phyloP scores from a whole-genome alignment of 768 basidiomycete genomes.

The Suillus fuscotomentosus region DNA sequence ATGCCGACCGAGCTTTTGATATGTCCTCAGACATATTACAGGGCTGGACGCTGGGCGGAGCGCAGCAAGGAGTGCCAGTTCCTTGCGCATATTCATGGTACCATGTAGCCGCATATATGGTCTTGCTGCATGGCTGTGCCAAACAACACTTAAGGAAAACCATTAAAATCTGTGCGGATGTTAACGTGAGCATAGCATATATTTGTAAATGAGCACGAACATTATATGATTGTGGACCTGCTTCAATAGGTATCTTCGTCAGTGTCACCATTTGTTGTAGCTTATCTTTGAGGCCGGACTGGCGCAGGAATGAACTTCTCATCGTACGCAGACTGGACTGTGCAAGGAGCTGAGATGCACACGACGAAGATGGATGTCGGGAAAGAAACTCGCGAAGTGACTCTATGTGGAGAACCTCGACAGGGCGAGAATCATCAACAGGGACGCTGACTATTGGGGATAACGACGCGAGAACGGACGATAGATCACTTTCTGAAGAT shows the following conservation, averaged over 20 bases:
- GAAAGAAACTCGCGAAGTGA: background rate
- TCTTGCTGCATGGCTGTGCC: background rate
- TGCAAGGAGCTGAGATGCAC: background rate
- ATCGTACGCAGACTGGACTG: background rate
- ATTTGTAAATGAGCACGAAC: background rate
- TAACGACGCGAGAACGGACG: background rate
- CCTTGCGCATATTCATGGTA: background rate
- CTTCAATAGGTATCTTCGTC: background rate
- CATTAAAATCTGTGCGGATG: background rate
- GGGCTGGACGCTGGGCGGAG: background rate
- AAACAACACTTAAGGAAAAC: background rate
- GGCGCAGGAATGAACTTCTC: background rate
- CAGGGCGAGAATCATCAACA: background rate
- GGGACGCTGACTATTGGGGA: background rate
- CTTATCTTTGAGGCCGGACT: background rate
- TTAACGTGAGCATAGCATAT: background rate
- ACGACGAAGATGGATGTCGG: background rate
- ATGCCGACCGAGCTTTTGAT: background rate
- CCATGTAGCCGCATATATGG: background rate
- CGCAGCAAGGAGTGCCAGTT: background rate
- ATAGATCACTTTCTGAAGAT: background rate
- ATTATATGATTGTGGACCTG: background rate
- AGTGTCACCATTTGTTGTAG: background rate
- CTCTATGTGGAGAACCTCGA: background rate
- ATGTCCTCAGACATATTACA: background rate